Evolutionary conservation across 2,329 filamentous ascomycete genomes (phyloP), one percentile per base, ranked within the genome.

Genomic region (Cercospora janseana): DNA sequence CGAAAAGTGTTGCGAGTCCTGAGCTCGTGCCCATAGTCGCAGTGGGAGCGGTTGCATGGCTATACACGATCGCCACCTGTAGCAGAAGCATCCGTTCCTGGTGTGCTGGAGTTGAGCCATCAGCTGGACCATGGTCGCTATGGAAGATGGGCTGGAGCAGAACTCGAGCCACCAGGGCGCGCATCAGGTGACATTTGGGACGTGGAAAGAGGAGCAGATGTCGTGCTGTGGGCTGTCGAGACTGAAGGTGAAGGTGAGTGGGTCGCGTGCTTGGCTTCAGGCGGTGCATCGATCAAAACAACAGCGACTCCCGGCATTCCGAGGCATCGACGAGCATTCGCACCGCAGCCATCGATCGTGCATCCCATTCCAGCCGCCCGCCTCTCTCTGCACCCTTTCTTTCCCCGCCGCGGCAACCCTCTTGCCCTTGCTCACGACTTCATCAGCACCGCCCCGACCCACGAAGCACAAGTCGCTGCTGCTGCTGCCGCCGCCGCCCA

Each of bases 261-360:
- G n/a, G 28, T 35, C 23, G 40, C 40, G 15, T 16, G 40, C 10
- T 23, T 23, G 27, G 38, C 21, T 31, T 42, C 23, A 42, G 38
- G 18, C 24, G 27, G 24, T 42, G 24, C 40, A 43, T 23, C 34
- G 20, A 23, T 16, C 23, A 31, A 43, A 43, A 28, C 23, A 43
- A 43, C 20, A 15, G 40, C 40, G 31, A 43, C 40, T 31, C 40
- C 38, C 40, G 40, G 24, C 40, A 43, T 43, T 43, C 40, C 40
- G 38, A 29, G 26, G 38, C 20, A 43, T 43, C 40, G 40, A 43
- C 27, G 23, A 28, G 23, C 12, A 43, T 28, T 43, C 24, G 40
- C 24, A 20, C 18, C 20, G 9, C 16, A 13, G 40, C 27, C 20
- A 13, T 20, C 4, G n/a, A 16, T 29, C 23, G 24, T 8, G 23